Conservation (phyloP, 371 early-diverging fungal species). For the Choanephora cucurbitarum region DNA sequence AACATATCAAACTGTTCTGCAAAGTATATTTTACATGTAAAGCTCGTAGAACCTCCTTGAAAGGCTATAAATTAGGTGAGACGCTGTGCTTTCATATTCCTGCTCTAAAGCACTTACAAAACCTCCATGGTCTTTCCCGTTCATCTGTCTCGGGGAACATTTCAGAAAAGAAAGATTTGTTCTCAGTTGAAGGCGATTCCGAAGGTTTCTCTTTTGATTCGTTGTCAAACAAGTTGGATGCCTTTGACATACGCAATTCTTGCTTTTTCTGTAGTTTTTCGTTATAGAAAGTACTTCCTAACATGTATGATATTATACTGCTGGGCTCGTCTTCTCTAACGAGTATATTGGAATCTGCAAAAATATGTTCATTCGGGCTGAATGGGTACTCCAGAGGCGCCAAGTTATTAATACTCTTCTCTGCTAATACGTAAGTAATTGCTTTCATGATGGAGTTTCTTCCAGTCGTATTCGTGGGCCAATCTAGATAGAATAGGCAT, state of each 20-base stretch:
- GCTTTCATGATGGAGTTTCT: constrained; percentile 75
- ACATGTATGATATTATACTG: constrained; percentile 88
- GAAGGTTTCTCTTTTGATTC: constrained; percentile 7
- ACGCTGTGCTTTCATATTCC: not conserved
- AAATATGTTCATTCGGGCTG: constrained; percentile 80
- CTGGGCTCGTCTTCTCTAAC: constrained; percentile 93
- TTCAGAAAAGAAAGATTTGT: constrained; percentile 20
- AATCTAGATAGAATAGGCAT: constrained; percentile 26
- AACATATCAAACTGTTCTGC: constrained; percentile 93
- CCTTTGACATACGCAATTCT: constrained; percentile 26
- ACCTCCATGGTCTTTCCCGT: constrained; percentile 27
- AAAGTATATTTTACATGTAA: constrained; percentile 89
- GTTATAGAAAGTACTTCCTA: constrained; percentile 53
- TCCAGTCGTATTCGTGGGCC: constrained; percentile 31
- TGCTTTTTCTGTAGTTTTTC: constrained; percentile 42
- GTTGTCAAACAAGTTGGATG: constrained; percentile 1
- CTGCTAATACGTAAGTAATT: constrained; percentile 74
- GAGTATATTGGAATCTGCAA: constrained; percentile 80
- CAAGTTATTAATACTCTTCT: constrained; percentile 61
- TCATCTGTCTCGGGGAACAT: constrained; percentile 34
- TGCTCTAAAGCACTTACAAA: constrained; percentile 14
- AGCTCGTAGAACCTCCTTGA: constrained; percentile 72
- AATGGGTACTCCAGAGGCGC: constrained; percentile 76
- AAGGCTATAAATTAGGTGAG: constrained; percentile 42
- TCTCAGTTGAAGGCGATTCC: constrained; percentile 4